A percentile compares a stretch with the other conserved stretches of the same genome.
Evolutionary conservation across 306 rosid genomes (phyloP).

Genomic region (Gastrolobium bilobum): DNA sequence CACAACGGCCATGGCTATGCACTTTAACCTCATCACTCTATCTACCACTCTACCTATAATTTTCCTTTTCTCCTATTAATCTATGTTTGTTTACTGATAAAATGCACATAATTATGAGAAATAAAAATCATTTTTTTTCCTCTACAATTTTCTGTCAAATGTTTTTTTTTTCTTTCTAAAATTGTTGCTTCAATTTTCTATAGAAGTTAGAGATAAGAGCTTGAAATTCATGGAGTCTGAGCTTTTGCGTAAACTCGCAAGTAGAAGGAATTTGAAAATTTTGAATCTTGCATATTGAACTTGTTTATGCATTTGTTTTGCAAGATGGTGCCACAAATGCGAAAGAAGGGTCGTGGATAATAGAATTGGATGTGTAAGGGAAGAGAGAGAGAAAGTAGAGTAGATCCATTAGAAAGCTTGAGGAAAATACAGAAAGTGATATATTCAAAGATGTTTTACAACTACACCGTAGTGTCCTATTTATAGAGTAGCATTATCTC

Average conservation of each 20-base stretch:
- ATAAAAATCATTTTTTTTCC: not conserved
- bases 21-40: slow-evolving; percentile 45
- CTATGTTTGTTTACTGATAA: slow-evolving; percentile 33
- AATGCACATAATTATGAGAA: too few species aligned
- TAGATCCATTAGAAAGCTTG: too few species aligned
- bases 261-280: slow-evolving; percentile 42
- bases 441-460: too few species aligned
- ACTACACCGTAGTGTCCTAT: too few species aligned
- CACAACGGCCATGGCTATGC: slow-evolving; percentile 61
- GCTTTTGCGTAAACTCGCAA: slow-evolving; percentile 57
- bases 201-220: slow-evolving; percentile 65
- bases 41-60: slow-evolving; percentile 52
- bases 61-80: not conserved
- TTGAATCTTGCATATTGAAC: slow-evolving; percentile 33
- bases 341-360: slow-evolving; percentile 57
- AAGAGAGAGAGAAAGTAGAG: too few species aligned
- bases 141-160: not conserved
- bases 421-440: too few species aligned
- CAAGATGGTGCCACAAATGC: slow-evolving; percentile 68
- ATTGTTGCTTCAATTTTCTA: slow-evolving; percentile 27
- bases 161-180: not conserved
- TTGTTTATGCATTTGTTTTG: slow-evolving; percentile 46
- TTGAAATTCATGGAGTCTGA: slow-evolving; percentile 56
- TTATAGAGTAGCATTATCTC: too few species aligned
- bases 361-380: too few species aligned